A percentile compares a stretch with the other conserved stretches of the same genome.
phyloP scores from a whole-genome alignment of 441 rosid species.

The Theobroma grandiflorum region DNA sequence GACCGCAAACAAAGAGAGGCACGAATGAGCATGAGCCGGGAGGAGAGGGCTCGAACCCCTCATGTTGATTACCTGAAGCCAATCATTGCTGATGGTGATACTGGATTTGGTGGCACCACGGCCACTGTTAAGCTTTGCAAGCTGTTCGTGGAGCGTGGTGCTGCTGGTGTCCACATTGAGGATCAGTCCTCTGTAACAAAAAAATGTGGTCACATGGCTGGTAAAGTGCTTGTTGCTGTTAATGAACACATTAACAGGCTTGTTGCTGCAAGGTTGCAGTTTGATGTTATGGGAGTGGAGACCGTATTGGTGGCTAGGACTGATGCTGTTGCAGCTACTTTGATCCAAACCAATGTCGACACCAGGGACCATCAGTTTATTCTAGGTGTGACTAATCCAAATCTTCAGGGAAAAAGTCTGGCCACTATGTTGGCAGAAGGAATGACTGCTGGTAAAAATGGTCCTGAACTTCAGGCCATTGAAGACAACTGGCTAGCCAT shows the following conservation, averaged over 20 bases:
- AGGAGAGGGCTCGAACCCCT: constrained; percentile 86
- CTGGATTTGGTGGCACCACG: constrained; percentile 91
- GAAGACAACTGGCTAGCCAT: constrained; percentile 85
- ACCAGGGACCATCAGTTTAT: constrained; percentile 89
- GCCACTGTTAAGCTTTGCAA: constrained; percentile 95
- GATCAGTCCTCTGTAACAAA: constrained; percentile 95
- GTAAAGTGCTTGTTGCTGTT: constrained; percentile 89
- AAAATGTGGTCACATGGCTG: constrained; percentile 97
- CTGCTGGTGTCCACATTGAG: constrained; percentile 94
- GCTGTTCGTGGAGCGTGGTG: constrained; percentile 92
- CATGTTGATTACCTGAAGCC: constrained; percentile 87
- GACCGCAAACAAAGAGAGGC: constrained; percentile 94
- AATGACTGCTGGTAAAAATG: constrained; percentile 78
- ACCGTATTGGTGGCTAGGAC: constrained; percentile 89
- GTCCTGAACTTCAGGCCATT: constrained; percentile 74
- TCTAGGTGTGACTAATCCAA: constrained; percentile 83
- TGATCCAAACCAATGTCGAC: constrained; percentile 89
- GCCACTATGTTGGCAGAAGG: constrained; percentile 72
- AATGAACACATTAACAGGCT: constrained; percentile 91
- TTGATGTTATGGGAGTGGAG: constrained; percentile 94
- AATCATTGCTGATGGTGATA: constrained; percentile 95
- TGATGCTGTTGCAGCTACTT: constrained; percentile 81
- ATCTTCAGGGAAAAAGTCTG: constrained; percentile 63
- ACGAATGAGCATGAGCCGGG: constrained; percentile 85
- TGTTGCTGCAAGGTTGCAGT: constrained; percentile 91